Base-by-base conservation (phyloP, 2,329 filamentous ascomycete genomes). In the Aotearoamyces nothofagi region DNA sequence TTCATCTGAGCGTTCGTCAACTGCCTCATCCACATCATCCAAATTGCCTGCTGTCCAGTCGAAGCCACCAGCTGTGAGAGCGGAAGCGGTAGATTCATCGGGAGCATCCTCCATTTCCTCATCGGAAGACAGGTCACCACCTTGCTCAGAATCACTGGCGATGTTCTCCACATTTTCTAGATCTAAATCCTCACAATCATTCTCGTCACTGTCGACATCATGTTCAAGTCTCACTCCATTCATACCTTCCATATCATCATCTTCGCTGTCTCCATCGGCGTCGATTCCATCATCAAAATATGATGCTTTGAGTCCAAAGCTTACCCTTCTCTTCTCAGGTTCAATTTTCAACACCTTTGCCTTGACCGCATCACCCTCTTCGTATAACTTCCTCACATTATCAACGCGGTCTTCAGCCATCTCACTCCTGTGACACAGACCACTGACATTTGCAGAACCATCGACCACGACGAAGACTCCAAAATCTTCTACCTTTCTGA, bases 381-480 rank as follows among this genome's bases (percentile, higher is more conserved):
- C 78, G 53, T 93, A 96, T 22, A 98, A 63, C 46, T 84, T 87
- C 37, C 71, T 74, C n/a, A 86, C 80, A 56, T 96, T 81, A 29
- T 79, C 66, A 14, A 94, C 74, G 4, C 66, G 58, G 42, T 77
- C 75, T 40, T 93, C 83, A 0, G 90, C 86, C 66, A 98, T 84
- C 50, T 98, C 78, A 38, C 75, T 87, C 37, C 80, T 72, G 52
- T 98, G 90, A 51, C 87, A 96, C 7, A 98, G 66, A 36, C 90
- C 90, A 42, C 87, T 92, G 37, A 98, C 72, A 41, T 92, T 92
- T 31, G 70, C 65, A 4, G 86, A 92, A 35, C 78, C 74, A 51
- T 94, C 83, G 12, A 98, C 61, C 24, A 92, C 70, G 42, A 98
- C 79, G 51, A 98, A 98, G 4, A 87, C 87, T 39, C 90, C 90